Percentiles rank a stretch among this genome's conserved stretches.
Evolutionary conservation across 2,329 filamentous ascomycete species (phyloP).

Genomic region (Didymellaceae sp.): DNA sequence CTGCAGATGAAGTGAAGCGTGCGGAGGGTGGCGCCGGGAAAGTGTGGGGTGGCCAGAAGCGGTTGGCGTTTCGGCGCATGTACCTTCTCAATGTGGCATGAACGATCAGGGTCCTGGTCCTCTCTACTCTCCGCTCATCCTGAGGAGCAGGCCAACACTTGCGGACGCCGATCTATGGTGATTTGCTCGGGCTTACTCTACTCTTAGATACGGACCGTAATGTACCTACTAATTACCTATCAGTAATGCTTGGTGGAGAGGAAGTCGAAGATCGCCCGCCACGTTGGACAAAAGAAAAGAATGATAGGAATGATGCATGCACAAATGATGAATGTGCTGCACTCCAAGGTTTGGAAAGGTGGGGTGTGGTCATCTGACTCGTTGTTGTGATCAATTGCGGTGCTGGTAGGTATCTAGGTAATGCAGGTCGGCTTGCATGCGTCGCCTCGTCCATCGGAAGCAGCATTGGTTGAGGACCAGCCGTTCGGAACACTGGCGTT

Average conservation of each 20-base stretch:
- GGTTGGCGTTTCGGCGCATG: conserved; percentile 36
- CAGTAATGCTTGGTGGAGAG: conserved; percentile 5
- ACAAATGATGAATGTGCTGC: conserved; percentile 15
- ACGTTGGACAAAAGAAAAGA: conserved; percentile 24
- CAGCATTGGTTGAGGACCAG: conserved; percentile 25
- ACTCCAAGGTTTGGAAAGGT: conserved; percentile 32
- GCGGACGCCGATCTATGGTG: conserved; percentile 6
- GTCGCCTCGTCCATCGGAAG: conserved; percentile 30
- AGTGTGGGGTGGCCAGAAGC: conserved; percentile 35
- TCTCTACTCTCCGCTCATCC: conserved; percentile 13
- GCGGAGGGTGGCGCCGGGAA: conserved; percentile 27
- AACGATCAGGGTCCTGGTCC: conserved; percentile 1
- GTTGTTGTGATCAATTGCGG: conserved; percentile 27
- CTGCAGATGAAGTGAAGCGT: conserved; percentile 8
- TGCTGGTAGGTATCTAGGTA: conserved; percentile 44
- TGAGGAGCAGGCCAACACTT: conserved; percentile 6
- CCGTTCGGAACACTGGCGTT: conserved; percentile 11
- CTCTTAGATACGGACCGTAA: conserved; percentile 5
- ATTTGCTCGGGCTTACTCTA: conserved; percentile 12
- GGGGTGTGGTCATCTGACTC: conserved; percentile 33
- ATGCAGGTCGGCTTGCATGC: conserved; percentile 29
- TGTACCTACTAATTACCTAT: conserved; percentile 13
- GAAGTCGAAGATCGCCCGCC: conserved; percentile 16
- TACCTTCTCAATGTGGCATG: conserved; percentile 32
- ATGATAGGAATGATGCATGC: conserved; percentile 31